Conservation (phyloP, 2,329 filamentous ascomycete genomes). For the Didymella keratinophila region DNA sequence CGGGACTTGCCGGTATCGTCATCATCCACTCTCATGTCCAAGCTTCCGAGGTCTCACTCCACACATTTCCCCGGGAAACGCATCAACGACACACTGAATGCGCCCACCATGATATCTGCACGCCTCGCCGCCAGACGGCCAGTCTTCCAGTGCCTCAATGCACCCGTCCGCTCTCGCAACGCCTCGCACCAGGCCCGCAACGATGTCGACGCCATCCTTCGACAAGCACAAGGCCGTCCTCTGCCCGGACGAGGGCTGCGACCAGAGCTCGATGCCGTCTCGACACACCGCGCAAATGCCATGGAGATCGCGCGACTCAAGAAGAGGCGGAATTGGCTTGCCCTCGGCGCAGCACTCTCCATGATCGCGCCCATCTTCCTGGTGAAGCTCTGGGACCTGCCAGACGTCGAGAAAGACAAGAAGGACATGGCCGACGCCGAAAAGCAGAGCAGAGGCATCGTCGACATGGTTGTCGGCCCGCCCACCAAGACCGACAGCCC, state of each 20-base stretch:
- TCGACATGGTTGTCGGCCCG: constrained; percentile 36
- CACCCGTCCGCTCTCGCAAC: constrained; percentile 27
- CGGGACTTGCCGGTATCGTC: constrained; percentile 30
- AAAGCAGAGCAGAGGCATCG: constrained; percentile 28
- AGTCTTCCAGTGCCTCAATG: constrained; percentile 40
- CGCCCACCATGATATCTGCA: constrained; percentile 41
- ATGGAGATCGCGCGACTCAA: constrained; percentile 39
- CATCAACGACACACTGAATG: constrained; percentile 10
- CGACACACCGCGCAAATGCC: constrained; percentile 45
- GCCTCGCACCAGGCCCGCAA: constrained; percentile 26
- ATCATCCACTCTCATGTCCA: constrained; percentile 14
- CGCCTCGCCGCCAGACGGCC: constrained; percentile 43
- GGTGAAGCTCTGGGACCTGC: constrained; percentile 44
- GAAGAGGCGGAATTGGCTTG: constrained; percentile 44
- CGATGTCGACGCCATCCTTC: constrained; percentile 27
- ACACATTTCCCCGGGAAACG: background rate
- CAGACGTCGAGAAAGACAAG: constrained; percentile 32
- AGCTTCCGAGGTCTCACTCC: constrained; percentile 3
- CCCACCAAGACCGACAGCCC: constrained; percentile 43
- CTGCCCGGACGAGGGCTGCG: constrained; percentile 19
- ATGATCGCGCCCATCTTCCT: constrained; percentile 50
- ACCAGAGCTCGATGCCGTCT: constrained; percentile 41
- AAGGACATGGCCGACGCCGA: constrained; percentile 26
- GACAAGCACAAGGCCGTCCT: constrained; percentile 17
- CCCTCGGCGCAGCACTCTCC: constrained; percentile 45